Evolutionary conservation across 345 rosid species (phyloP), one percentile per base, ranked within the genome.

Genomic region (Barbarea vulgaris): DNA sequence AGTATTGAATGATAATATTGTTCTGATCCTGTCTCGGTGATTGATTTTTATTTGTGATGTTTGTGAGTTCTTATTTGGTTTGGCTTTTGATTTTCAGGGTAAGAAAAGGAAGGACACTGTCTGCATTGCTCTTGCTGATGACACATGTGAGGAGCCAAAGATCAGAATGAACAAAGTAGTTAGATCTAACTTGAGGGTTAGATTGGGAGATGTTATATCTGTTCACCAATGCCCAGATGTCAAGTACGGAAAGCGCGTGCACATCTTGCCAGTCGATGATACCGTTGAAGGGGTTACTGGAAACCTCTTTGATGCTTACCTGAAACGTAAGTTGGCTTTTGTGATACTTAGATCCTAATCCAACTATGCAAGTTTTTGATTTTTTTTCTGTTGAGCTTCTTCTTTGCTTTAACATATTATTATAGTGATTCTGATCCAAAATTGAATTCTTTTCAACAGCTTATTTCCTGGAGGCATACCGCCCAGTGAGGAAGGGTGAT

Each of bases 401-500:
- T 71, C 30, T 55, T 52, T 77, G 2, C 15, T 65, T n/a, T 67
- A 52, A 21, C 17, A 27, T 69, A 12, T 14, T 37, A 9, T 13
- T 50, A 5, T 42, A 24, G 8, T 79, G 46, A 46, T 61, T 62
- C 56, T 86, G 44, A 86, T 28, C 25, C 12, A 2, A 22, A 10
- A 12, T 10, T 74, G 46, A 31, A n/a, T 60, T 30, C 18, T 44
- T 44, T 27, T 64, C 4, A 64, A 82, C 89, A 93, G 98, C 98
- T 64, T 93, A 93, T 80, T 93, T 93, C 81, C 64, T 87, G 64
- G 98, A 91, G 81, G 94, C 98, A 17, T 93, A 93, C 79, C 96
- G 98, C 33, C 98, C 98, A 2, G 98, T 93, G 83, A 88, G 97
- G 80, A 93, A 91, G 74, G 98, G 98, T 39, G 98, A 93, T 81